Conservation (phyloP, 1,139 yeast species). For the Hansenula lynferdii region DNA sequence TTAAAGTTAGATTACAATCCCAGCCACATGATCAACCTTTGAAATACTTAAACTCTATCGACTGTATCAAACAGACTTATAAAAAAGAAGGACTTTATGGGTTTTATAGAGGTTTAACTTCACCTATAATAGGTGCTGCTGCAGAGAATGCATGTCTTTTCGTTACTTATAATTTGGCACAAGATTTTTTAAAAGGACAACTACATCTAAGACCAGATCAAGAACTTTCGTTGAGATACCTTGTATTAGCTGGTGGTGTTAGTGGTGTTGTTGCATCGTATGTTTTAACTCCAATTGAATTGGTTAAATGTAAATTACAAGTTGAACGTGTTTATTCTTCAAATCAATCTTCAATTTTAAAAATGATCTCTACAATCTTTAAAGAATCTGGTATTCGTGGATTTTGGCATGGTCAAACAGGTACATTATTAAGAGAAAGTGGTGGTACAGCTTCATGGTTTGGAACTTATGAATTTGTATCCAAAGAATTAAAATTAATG, state of each 20-base stretch:
- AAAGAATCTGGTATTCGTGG: conserved; percentile 53
- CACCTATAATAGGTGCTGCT: conserved; percentile 86
- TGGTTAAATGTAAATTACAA: conserved; percentile 84
- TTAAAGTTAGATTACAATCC: conserved; percentile 85
- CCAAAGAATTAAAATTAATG: conserved; percentile 28
- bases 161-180: conserved; percentile 51
- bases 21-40: conserved; percentile 43
- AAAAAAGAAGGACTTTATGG: conserved; percentile 64
- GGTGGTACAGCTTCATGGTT: conserved; percentile 96
- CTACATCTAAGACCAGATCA: conserved; percentile 10
- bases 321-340: conserved; percentile 46
- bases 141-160: conserved; percentile 77
- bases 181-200: conserved; percentile 26
- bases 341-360: conserved; percentile 23
- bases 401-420: conserved; percentile 81
- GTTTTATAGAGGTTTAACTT: conserved; percentile 62
- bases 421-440: conserved; percentile 80
- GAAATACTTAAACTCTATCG: conserved; percentile 44
- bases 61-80: conserved; percentile 59
- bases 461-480: conserved; percentile 71
- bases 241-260: conserved; percentile 66
- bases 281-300: conserved; percentile 84
- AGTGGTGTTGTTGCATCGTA: conserved; percentile 84
- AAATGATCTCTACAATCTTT: conserved; percentile 41
- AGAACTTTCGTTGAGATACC: conserved; percentile 34